Percentiles rank a stretch among this genome's conserved stretches.
These are phyloP conservation scores for Nepenthes mirabilis DNA, from an alignment of 148 eudicot genomes.

Conservation along the genomic window DNA sequence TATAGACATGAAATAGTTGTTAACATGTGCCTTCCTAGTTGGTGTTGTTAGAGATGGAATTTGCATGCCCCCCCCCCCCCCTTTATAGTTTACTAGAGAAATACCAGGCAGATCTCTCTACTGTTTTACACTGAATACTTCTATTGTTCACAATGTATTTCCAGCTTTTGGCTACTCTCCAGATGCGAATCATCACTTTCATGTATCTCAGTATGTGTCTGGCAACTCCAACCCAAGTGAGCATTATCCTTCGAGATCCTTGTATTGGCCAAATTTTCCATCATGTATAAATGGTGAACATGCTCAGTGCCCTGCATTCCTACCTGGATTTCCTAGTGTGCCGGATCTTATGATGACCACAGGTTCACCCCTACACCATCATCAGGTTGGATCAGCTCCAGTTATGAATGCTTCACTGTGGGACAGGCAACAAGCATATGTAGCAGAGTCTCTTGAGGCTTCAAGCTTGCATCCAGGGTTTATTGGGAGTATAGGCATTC, in stretches of 20 bases:
- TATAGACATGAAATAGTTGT: too few relatives aligned
- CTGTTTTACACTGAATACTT: neutral
- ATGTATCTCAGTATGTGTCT: slow-evolving; percentile 25
- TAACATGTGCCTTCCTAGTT: too few relatives aligned
- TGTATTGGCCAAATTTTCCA: slow-evolving; percentile 36
- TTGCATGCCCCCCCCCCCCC: too few relatives aligned
- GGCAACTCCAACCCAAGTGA: slow-evolving; percentile 40
- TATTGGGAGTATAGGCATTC: slow-evolving; percentile 19
- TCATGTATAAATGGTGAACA: slow-evolving; percentile 29
- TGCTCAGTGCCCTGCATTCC: slow-evolving; percentile 27
- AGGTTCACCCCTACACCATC: slow-evolving; percentile 24
- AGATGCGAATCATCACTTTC: slow-evolving; percentile 16
- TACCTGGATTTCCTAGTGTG: slow-evolving; percentile 29
- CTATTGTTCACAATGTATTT: slow-evolving; percentile 3
- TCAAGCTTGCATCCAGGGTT: slow-evolving; percentile 28
- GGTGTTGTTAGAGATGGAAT: too few relatives aligned
- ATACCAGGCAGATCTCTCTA: neutral
- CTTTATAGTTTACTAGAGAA: too few relatives aligned
- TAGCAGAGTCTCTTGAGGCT: slow-evolving; percentile 28
- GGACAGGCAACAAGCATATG: slow-evolving; percentile 23
- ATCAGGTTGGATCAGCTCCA: slow-evolving; percentile 44
- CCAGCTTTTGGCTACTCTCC: slow-evolving; percentile 39
- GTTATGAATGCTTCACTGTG: slow-evolving; percentile 24
- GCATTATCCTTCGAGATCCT: slow-evolving; percentile 30
- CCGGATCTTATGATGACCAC: slow-evolving; percentile 29